A percentile compares a stretch with the other conserved stretches of the same genome.
These are phyloP conservation scores for Epichloe bromicola DNA, from an alignment of 2,329 filamentous ascomycete genomes.

Conservation along the genomic window DNA sequence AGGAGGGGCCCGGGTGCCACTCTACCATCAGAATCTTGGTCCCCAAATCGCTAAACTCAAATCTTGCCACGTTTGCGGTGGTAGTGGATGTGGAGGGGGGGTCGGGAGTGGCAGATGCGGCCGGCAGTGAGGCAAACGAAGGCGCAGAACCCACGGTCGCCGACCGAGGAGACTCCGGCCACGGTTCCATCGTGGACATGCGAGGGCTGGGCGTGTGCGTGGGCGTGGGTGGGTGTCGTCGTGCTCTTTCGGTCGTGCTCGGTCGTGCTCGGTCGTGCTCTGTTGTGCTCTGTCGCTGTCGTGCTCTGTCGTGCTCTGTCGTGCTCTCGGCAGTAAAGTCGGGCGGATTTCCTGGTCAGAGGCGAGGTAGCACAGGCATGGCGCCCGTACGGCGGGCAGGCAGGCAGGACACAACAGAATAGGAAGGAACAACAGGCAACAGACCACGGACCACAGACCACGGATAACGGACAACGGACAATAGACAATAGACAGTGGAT, in stretches of 20 bases:
- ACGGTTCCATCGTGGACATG: conserved; percentile 14
- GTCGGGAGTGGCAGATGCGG: conserved; percentile 1
- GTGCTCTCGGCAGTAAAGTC: conserved; percentile 6
- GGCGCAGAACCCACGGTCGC: conserved; percentile 5
- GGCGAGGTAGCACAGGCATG: conserved; percentile 6
- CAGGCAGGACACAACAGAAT: not conserved
- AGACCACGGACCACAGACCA: no score
- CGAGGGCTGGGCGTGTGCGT: not conserved
- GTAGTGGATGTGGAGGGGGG: conserved; percentile 7
- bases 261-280: conserved; percentile 1
- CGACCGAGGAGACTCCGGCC: conserved; percentile 22
- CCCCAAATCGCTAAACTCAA: conserved; percentile 78
- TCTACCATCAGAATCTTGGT: conserved; percentile 92
- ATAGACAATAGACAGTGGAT: no score
- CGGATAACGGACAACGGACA: no score
- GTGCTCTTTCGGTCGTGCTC: not conserved
- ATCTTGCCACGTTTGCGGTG: conserved; percentile 45
- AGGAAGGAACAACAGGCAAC: not conserved
- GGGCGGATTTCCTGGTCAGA: conserved; percentile 5
- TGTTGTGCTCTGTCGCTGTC: not conserved
- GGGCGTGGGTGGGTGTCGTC: not conserved
- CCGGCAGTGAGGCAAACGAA: not conserved
- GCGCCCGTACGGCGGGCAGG: not conserved
- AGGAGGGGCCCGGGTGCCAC: conserved; percentile 45
- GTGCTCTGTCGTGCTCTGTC: not conserved